A percentile compares a stretch with the other conserved stretches of the same genome.
Evolutionary conservation across 2,329 filamentous ascomycete genomes (phyloP).

Genomic region (Fusarium sp.): DNA sequence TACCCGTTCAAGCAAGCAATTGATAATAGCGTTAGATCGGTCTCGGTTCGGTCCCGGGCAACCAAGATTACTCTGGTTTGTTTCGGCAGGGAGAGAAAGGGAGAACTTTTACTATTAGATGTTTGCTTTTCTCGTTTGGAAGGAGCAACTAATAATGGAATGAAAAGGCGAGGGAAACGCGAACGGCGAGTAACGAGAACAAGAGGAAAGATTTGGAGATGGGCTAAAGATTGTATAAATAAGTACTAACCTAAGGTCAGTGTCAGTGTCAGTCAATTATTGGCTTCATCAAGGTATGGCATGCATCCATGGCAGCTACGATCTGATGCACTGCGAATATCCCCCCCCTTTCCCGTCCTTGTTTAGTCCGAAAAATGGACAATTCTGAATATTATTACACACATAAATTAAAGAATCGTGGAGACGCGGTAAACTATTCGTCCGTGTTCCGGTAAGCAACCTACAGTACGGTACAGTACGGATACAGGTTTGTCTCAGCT

Average conservation of each 20-base stretch:
- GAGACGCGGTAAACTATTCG: slow-evolving; percentile 23
- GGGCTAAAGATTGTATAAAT: slow-evolving; percentile 16
- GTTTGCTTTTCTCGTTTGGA: slow-evolving; percentile 13
- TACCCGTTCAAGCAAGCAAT: not conserved
- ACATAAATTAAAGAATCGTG: not conserved
- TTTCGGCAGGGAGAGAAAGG: not conserved
- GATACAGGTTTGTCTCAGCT: not conserved
- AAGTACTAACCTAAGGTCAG: not conserved
- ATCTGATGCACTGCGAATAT: not conserved
- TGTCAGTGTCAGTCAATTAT: slow-evolving; percentile 13
- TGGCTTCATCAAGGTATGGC: not conserved
- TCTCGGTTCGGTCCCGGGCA: slow-evolving; percentile 3
- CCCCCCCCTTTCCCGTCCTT: not conserved
- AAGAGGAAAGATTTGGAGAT: not conserved
- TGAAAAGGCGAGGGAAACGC: not conserved
- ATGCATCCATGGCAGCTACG: not conserved
- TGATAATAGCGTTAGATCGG: not conserved
- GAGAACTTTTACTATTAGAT: not conserved
- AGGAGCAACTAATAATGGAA: not conserved
- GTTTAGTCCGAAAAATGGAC: not conserved
- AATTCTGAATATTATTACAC: not conserved
- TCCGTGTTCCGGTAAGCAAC: slow-evolving; percentile 26
- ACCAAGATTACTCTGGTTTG: slow-evolving; percentile 3
- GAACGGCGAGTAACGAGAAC: not conserved
- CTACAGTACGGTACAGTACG: too few species aligned